phyloP scores from a whole-genome alignment of 2,329 filamentous ascomycete genomes.

The Cordyceps fumosorosea region DNA sequence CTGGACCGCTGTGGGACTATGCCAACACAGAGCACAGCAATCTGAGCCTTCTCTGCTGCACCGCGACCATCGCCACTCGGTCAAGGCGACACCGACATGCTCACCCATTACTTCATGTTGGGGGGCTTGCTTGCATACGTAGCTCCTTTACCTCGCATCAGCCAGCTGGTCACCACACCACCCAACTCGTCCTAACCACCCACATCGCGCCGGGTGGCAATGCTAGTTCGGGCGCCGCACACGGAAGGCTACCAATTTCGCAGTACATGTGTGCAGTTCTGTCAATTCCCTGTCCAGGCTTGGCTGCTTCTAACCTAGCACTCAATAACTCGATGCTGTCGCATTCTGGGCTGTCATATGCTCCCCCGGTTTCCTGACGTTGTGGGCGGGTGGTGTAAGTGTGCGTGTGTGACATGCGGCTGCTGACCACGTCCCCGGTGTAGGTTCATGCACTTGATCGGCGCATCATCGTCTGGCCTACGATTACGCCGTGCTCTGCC shows the following conservation, averaged over 20 bases:
- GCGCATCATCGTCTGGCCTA: slow-evolving; percentile 5
- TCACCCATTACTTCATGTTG: neutral
- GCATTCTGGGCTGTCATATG: slow-evolving; percentile 6
- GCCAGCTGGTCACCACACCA: slow-evolving; percentile 8
- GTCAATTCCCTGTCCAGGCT: neutral
- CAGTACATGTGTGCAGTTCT: neutral
- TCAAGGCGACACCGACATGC: neutral
- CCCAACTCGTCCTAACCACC: neutral
- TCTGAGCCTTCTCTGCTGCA: neutral
- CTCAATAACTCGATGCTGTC: neutral
- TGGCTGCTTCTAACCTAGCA: neutral
- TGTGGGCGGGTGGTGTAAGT: slow-evolving; percentile 3
- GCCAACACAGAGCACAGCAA: neutral
- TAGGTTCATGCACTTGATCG: slow-evolving; percentile 3
- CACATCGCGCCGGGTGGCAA: neutral
- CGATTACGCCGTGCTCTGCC: neutral
- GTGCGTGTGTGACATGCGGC: slow-evolving; percentile 6
- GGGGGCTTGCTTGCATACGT: slow-evolving; percentile 7
- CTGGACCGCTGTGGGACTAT: neutral
- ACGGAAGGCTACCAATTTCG: neutral
- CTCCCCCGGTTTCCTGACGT: slow-evolving; percentile 1
- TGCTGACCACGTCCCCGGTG: slow-evolving; percentile 4
- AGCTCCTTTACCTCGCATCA: slow-evolving; percentile 6
- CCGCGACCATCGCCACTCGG: neutral
- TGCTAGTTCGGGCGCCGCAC: neutral